Conservation (phyloP, 768 basidiomycete species). For the Amanita exitialis region DNA sequence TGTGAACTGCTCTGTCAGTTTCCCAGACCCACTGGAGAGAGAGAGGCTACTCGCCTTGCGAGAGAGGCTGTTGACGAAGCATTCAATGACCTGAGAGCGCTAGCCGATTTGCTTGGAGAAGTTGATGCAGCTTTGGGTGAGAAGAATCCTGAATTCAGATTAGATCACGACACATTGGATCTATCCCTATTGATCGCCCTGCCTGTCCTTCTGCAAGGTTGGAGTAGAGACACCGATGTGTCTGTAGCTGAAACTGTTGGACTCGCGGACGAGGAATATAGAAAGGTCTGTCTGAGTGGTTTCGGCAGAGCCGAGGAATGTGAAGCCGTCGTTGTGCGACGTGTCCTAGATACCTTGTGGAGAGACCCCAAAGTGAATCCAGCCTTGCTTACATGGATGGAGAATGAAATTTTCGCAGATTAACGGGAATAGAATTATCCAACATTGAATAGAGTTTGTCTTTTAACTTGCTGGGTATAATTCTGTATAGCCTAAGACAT, state of each 20-base stretch:
- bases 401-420: constrained; percentile 28
- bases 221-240: constrained; percentile 21
- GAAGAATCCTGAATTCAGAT: constrained; percentile 21
- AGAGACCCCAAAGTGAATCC: constrained; percentile 19
- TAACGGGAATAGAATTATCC: constrained; percentile 8
- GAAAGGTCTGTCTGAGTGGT: constrained; percentile 59
- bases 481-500: background rate
- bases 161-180: constrained; percentile 47
- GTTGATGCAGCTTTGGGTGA: constrained; percentile 21
- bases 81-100: constrained; percentile 49
- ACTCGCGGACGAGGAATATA: constrained; percentile 52
- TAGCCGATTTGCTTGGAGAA: constrained; percentile 45
- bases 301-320: constrained; percentile 76
- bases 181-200: constrained; percentile 70
- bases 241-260: constrained; percentile 47
- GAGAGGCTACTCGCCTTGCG: constrained; percentile 43
- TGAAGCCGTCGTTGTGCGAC: constrained; percentile 45
- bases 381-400: constrained; percentile 39
- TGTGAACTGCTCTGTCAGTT: constrained; percentile 49
- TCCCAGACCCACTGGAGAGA: constrained; percentile 48
- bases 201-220: constrained; percentile 50
- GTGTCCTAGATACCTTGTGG: constrained; percentile 41
- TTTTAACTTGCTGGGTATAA: background rate
- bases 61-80: constrained; percentile 77
- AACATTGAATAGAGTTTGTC: background rate